Evolutionary conservation across 2,329 filamentous ascomycete species (phyloP).

Genomic region (Fusarium burgessii): DNA sequence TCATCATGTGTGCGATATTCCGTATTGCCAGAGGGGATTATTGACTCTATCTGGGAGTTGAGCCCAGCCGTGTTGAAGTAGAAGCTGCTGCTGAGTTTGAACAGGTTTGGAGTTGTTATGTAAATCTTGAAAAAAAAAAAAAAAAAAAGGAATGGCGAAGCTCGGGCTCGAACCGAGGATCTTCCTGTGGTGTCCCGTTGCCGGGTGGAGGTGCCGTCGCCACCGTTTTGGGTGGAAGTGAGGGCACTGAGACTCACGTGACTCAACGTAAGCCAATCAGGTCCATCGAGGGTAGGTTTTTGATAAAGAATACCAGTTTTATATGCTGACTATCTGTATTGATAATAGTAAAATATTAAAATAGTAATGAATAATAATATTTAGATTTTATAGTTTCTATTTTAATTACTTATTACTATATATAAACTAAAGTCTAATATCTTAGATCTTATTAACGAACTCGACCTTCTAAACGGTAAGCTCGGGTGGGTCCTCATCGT

Average conservation of each 20-base stretch:
- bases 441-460: background rate
- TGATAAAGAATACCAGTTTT: background rate
- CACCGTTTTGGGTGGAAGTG: too few relatives aligned
- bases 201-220: too few relatives aligned
- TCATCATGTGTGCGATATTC: too few relatives aligned
- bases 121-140: too few relatives aligned
- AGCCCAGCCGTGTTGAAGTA: too few relatives aligned
- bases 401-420: background rate
- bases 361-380: background rate
- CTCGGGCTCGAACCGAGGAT: too few relatives aligned
- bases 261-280: constrained; percentile 18
- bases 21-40: too few relatives aligned
- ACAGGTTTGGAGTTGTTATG: too few relatives aligned
- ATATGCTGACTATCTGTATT: background rate
- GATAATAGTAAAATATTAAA: background rate
- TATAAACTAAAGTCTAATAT: background rate
- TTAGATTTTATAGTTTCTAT: background rate
- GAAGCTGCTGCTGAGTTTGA: too few relatives aligned
- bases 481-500: constrained; percentile 43
- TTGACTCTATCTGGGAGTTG: too few relatives aligned
- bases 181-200: too few relatives aligned
- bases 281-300: background rate
- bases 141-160: too few relatives aligned
- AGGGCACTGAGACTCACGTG: constrained; percentile 33
- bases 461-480: constrained; percentile 19